Base-by-base conservation (phyloP, 2,329 filamentous ascomycete genomes). In the Coniochaeta pulveracea region DNA sequence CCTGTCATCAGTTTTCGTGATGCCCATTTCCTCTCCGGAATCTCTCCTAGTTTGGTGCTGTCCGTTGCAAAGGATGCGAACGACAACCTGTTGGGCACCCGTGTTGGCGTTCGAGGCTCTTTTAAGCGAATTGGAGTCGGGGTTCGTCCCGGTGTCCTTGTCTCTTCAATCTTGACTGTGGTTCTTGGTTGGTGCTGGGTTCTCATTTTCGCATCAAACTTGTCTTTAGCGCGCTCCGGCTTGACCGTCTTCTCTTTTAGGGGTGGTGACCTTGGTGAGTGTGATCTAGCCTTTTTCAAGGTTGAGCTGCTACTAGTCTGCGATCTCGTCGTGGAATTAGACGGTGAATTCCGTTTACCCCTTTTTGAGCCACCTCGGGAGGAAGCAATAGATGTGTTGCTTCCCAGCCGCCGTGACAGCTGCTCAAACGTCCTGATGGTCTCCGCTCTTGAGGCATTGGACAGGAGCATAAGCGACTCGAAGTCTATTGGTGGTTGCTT, bases 391-490 rank as follows among this genome's bases (percentile, higher is more conserved):
- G 17, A 19, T 6, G 17, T 14, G 3, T n/a, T 22, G 10, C 28
- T 31, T n/a, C 40, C 39, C 15, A 55, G 38, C 4, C 54, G 45
- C 17, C 42, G 49, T 2, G 66, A 69, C 17, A 72, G 50, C 11
- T 57, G 54, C 33, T 65, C 57, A 34, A 72, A 69, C 6, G 66
- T 55, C 35, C 54, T 53, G 38, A 71, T 57, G 2, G 66, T 63
- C 32, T 69, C 62, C n/a, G 55, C 38, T 17, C 65, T 55, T 0
- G 65, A 69, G 3, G 57, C 47, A 37, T 60, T 61, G 4, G 66
- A 71, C 18, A 72, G 44, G 5, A 58, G 55, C 38, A 61, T 48
- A 18, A 72, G 54, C 3, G 61, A 62, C 17, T 57, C 53, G 38
- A 64, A 69, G 47, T 68, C 62, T 26, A 67, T 43, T 18, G 44